phyloP scores from a whole-genome alignment of 2,329 filamentous ascomycete genomes.

The Botrytis hyacinthi region DNA sequence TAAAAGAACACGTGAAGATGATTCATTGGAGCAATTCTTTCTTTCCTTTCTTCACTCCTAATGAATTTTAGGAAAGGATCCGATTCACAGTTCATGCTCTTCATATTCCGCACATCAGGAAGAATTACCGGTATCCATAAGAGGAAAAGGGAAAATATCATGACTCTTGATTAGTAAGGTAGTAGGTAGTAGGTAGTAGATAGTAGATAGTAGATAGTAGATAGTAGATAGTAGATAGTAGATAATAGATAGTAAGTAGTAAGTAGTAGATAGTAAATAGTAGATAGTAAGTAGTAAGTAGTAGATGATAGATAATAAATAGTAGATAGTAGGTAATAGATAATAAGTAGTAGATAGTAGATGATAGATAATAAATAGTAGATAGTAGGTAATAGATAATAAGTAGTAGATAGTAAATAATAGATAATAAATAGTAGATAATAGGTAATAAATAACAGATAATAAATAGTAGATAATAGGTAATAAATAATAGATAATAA shows the following conservation, averaged over 20 bases:
- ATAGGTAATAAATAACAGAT: background rate
- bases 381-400: background rate
- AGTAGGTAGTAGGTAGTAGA: background rate
- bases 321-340: background rate
- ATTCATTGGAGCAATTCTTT: background rate
- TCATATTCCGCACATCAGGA: background rate
- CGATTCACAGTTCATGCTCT: background rate
- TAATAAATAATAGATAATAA: background rate
- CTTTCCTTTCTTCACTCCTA: background rate
- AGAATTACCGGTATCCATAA: background rate
- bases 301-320: background rate
- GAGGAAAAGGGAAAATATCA: background rate
- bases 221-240: background rate
- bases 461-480: too few relatives aligned
- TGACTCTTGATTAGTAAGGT: background rate
- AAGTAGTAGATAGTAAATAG: background rate
- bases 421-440: too few relatives aligned
- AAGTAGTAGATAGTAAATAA: background rate
- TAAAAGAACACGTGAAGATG: background rate
- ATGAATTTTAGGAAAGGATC: background rate
- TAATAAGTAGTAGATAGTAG: too few relatives aligned
- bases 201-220: background rate
- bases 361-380: background rate
- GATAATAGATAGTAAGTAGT: background rate
- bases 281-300: background rate